Base-by-base conservation (phyloP, 2,329 filamentous ascomycete species). In the Helotiales sp. region DNA sequence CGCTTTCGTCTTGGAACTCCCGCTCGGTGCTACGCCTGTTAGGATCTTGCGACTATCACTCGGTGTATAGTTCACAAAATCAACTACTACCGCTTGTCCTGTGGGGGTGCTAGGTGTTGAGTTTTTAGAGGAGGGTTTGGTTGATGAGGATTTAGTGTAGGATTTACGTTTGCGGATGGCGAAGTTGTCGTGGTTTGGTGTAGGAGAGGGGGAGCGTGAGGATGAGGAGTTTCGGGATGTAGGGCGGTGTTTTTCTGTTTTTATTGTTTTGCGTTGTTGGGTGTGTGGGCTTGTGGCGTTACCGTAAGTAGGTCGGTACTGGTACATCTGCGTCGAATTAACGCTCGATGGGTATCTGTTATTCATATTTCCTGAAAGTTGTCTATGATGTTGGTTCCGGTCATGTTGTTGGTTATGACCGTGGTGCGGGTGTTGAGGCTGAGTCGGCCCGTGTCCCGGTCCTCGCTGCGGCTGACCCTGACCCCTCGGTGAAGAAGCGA, bases 1-100 rank as follows among this genome's bases (percentile, higher is more conserved):
- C n/a, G 91, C 91, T 72, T 97, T 97, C 8, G 95, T 98, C 82
- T 98, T 98, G 65, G 85, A 90, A 66, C 87, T 92, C 9, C 95
- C 95, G 63, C 88, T 93, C 0, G 93, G 93, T 46, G 95, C 95
- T 12, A 99, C 95, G 5, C 93, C 93, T 7, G 85, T 91, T 73
- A 99, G 84, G 42, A 99, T 87, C 70, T 89, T 84, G 13, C 82
- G 78, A 67, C 86, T 87, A 72, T 99, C 93, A 50, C 81, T 79
- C 0, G 91, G 87, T 1, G 93, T 97, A 74, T 90, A 96, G 73
- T 98, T 98, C 63, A 96, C 90, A 70, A 98, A 98, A 10, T 83
- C 82, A 8, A 83, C 76, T 2, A 68, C 68, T 2, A 70, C 69
- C 2, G 72, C 67, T n/a, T n/a, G n/a, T 40, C 9, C 36, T 63